Conservation (phyloP, 2,329 filamentous ascomycete genomes). For the Calonectria fujianensis region DNA sequence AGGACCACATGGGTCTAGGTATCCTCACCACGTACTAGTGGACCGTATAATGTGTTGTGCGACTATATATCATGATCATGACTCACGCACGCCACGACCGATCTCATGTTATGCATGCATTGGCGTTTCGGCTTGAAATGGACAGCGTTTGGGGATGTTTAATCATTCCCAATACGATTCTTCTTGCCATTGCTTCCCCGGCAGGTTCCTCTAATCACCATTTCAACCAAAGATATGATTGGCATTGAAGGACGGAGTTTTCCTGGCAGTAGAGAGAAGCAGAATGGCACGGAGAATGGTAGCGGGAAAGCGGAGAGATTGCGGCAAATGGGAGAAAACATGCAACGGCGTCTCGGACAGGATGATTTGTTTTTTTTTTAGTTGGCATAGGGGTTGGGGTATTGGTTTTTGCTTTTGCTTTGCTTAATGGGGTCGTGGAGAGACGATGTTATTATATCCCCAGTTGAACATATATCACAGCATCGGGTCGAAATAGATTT, state of each 20-base stretch:
- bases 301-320: slow-evolving; percentile 36
- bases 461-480: slow-evolving; percentile 45
- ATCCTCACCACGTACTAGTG: slow-evolving; percentile 43
- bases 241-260: slow-evolving; percentile 39
- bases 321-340: slow-evolving; percentile 47
- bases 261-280: slow-evolving; percentile 15
- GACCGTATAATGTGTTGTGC: slow-evolving; percentile 48
- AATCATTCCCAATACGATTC: slow-evolving; percentile 50
- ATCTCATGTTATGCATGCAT: slow-evolving; percentile 66
- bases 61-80: slow-evolving; percentile 65
- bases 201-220: slow-evolving; percentile 41
- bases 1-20: slow-evolving; percentile 47
- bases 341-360: slow-evolving; percentile 52
- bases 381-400: slow-evolving; percentile 38
- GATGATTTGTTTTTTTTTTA: slow-evolving; percentile 40
- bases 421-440: slow-evolving; percentile 40
- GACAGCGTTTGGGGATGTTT: slow-evolving; percentile 49
- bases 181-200: slow-evolving; percentile 47
- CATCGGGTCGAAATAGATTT: slow-evolving; percentile 49
- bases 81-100: slow-evolving; percentile 62
- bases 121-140: slow-evolving; percentile 62
- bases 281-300: slow-evolving; percentile 25
- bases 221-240: slow-evolving; percentile 45
- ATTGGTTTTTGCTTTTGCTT: slow-evolving; percentile 35
- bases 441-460: slow-evolving; percentile 19